A percentile compares a stretch with the other conserved stretches of the same genome.
Evolutionary conservation across 805 yeast species (phyloP).

Genomic region (Barnettozyma siamensis): DNA sequence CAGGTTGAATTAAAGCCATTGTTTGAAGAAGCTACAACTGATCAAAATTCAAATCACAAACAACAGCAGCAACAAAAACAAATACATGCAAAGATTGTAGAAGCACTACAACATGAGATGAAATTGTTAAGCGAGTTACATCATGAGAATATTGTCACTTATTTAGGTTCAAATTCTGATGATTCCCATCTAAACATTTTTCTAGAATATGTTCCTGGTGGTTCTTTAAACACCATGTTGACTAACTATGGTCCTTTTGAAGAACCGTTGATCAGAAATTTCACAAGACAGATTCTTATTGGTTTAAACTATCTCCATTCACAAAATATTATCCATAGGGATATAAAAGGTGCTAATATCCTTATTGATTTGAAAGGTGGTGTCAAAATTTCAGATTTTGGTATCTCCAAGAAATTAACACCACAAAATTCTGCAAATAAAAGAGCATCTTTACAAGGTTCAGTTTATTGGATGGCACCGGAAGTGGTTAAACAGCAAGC

Average conservation of each 20-base stretch:
- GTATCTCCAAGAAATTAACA: conserved; percentile 67
- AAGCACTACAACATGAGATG: conserved; percentile 82
- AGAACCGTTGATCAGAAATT: conserved; percentile 67
- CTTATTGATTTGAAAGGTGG: conserved; percentile 74
- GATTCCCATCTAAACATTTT: conserved; percentile 72
- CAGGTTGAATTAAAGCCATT: conserved; percentile 69
- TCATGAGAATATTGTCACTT: conserved; percentile 90
- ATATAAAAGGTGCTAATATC: conserved; percentile 85
- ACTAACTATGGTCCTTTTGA: conserved; percentile 74
- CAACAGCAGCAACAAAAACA: conserved; percentile 25
- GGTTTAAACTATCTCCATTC: conserved; percentile 74
- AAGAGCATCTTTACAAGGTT: conserved; percentile 87
- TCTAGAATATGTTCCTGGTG: conserved; percentile 68
- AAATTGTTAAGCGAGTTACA: conserved; percentile 66
- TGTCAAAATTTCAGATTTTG: conserved; percentile 83
- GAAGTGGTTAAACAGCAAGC: conserved; percentile 94
- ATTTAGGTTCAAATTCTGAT: conserved; percentile 81
- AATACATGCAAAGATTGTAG: conserved; percentile 54
- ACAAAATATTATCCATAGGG: conserved; percentile 75
- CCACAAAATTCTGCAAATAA: conserved; percentile 44
- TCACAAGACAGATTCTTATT: conserved; percentile 66
- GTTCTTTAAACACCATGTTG: conserved; percentile 65
- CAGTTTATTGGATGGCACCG: conserved; percentile 99
- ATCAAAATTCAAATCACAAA: conserved; percentile 20
- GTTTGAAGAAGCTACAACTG: conserved; percentile 26